Conservation (phyloP, 345 rosid genomes). For the Triadica sebifera region DNA sequence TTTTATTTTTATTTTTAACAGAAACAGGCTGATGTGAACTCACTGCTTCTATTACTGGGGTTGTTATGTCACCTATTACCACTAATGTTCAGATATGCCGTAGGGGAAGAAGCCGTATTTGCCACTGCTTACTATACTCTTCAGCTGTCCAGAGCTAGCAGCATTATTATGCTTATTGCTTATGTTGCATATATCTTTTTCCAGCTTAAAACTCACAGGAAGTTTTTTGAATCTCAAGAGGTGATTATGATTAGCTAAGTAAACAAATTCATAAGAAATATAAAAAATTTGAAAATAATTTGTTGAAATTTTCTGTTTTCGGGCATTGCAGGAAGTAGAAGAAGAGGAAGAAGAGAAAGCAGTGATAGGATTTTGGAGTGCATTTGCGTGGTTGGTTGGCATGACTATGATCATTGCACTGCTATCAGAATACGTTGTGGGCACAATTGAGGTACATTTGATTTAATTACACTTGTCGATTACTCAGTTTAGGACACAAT, state of each 20-base stretch:
- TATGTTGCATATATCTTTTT: conserved; percentile 68
- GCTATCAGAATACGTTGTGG: conserved; percentile 80
- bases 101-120: conserved; percentile 23
- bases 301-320: not conserved
- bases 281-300: not conserved
- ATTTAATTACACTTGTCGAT: too few relatives aligned
- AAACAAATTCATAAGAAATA: not conserved
- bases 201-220: conserved; percentile 77
- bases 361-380: conserved; percentile 81
- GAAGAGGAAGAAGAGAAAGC: conserved; percentile 67
- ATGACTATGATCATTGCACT: conserved; percentile 80
- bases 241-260: conserved; percentile 26
- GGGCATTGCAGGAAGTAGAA: conserved; percentile 33
- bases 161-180: conserved; percentile 19
- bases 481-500: too few relatives aligned
- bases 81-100: conserved; percentile 51
- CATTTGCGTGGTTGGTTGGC: conserved; percentile 61
- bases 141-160: conserved; percentile 72
- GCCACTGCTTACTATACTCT: conserved; percentile 37
- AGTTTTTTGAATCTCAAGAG: conserved; percentile 32
- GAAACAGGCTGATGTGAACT: conserved; percentile 88
- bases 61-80: conserved; percentile 80
- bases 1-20: conserved; percentile 32
- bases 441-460: conserved; percentile 74
- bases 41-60: conserved; percentile 61